Evolutionary conservation across 331 rosid genomes (phyloP), one percentile per base, ranked within the genome.

Genomic region (Erythrophleum ivorense): DNA sequence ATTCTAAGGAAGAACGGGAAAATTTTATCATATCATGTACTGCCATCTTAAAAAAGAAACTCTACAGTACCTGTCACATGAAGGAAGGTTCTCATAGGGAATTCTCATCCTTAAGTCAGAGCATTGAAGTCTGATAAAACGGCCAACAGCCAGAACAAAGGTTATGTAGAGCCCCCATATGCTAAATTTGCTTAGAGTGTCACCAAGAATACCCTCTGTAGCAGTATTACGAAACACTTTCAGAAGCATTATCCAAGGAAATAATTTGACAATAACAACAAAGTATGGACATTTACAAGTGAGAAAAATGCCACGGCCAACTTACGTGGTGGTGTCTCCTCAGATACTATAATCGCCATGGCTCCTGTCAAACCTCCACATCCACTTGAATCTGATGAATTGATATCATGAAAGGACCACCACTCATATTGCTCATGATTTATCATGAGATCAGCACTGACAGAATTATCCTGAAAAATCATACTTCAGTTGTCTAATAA

Each of bases 111-210:
- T 87, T 59, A 96, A 87, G 92, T 96, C 99, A 34, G 99, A 78
- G 86, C 99, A 96, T 34, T 96, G 99, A 78, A 96, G 99, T 82
- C 97, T 88, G 86, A 96, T 94, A 80, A 96, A 96, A 73, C 99
- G 98, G 66, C 99, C 95, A 77, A 96, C 98, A 24, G 99, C 99
- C 55, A 96, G 94, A 86, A 96, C 98, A 85, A 94, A 96, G 80
- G 99, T 96, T 76, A 96, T 94, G 92, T 96, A 96, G 80, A 96
- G 98, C 85, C 99, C 99, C 99, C 98, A 96, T 81, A 96, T 96
- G 92, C 99, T 96, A 94, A 96, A 96, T 91, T 96, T 96, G 97
- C 98, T 96, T 21, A 96, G 93, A 53, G 98, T 96, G 86, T 96
- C 99, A 49, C 99, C 99, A 40, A 96, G 97, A 73, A 94, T 94